A percentile compares a stretch with the other conserved stretches of the same genome.
phyloP scores from a whole-genome alignment of 1,139 yeast species.

The Spathaspora sp. region DNA sequence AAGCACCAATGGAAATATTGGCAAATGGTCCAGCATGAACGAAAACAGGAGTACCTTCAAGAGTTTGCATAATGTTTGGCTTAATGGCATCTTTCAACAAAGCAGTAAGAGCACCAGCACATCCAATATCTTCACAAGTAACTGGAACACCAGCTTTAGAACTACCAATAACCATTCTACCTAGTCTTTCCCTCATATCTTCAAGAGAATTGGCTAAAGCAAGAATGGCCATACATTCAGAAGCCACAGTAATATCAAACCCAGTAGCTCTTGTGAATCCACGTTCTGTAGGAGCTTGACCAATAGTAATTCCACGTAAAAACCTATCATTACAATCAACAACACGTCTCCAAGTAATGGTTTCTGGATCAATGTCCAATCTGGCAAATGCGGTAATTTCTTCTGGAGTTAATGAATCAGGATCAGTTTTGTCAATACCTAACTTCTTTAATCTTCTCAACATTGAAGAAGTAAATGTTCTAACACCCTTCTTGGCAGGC shows the following conservation, averaged over 20 bases:
- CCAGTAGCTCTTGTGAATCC: conserved; percentile 90
- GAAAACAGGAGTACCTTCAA: conserved; percentile 97
- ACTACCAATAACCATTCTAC: conserved; percentile 87
- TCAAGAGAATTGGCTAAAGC: conserved; percentile 82
- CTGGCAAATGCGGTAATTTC: conserved; percentile 77
- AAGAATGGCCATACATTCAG: conserved; percentile 96
- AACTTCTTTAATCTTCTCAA: conserved; percentile 73
- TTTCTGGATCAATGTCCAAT: conserved; percentile 88
- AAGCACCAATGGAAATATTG: conserved; percentile 95
- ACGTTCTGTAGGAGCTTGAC: conserved; percentile 93
- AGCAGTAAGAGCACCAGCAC: conserved; percentile 97
- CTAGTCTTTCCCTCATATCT: conserved; percentile 89
- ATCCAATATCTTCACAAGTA: conserved; percentile 95
- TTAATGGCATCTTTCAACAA: conserved; percentile 94
- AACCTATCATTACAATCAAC: conserved; percentile 95
- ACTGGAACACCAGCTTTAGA: conserved; percentile 81
- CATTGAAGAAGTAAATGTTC: conserved; percentile 80
- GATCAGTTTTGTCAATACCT: conserved; percentile 79
- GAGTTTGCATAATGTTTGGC: conserved; percentile 96
- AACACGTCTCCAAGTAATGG: conserved; percentile 96
- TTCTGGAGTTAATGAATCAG: conserved; percentile 77
- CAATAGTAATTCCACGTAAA: conserved; percentile 87
- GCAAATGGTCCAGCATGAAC: conserved; percentile 99
- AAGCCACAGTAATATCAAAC: conserved; percentile 94
- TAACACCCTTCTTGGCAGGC: conserved; percentile 80